Evolutionary conservation across 257 asterid species (phyloP), one percentile per base, ranked within the genome.

Genomic region (Solanum etuberosum): DNA sequence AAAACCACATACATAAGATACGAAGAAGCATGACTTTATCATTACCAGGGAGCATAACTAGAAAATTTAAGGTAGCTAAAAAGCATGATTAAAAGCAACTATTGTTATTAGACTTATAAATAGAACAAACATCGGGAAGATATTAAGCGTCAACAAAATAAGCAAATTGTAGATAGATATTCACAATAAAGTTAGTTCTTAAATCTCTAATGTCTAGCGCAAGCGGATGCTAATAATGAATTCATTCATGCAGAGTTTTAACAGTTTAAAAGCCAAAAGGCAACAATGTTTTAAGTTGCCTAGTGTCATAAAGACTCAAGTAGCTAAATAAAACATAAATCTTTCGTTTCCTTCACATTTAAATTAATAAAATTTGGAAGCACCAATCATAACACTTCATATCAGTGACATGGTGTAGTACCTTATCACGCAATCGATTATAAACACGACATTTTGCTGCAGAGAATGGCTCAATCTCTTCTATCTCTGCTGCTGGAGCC

Each of bases 371-470:
- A 46, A 46, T 27, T 80, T 27, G 67, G 65, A 59, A 42, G 34
- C 12, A 43, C 37, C 84, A 78, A 25, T 78, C 65, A 43, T 29
- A 40, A 43, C 25, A 9, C 37, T 65, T 35, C 34, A 38, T 42
- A 82, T 20, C 12, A 25, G 80, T 46, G 63, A 16, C 46, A 63
- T 25, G 88, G 51, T 65, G 43, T 18, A 16, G 37, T 89, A 96
- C 98, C 98, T 93, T 95, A 85, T 91, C 88, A 72, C 89, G 87
- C 85, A 88, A 48, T 91, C 94, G 92, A 89, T 90, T 92, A 90
- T 48, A 94, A 87, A 90, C 91, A 34, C 96, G 91, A 20, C 98
- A 94, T 90, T 99, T 93, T 31, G 99, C 97, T 12, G 96, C 94
- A 31, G 99, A 97, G 88, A 94, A 93, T 3, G 95, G 97, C 88